Conservation (phyloP, 1,139 yeast genomes). For the Pichiaceae sp. region DNA sequence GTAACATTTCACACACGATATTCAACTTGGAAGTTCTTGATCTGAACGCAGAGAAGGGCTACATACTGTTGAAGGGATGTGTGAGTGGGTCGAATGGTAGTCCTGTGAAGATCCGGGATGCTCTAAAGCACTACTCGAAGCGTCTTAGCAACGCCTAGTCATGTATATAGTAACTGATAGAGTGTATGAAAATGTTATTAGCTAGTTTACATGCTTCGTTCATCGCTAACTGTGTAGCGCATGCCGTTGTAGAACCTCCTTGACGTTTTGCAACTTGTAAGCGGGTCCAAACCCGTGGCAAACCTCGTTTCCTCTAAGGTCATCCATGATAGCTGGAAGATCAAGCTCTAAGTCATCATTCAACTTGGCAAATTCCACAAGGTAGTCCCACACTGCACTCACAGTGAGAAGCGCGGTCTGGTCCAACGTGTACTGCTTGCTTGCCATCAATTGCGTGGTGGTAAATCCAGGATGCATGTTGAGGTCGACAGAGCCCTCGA, state of each 20-base stretch:
- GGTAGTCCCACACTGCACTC: conserved; percentile 79
- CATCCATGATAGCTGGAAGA: conserved; percentile 46
- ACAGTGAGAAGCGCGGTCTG: conserved; percentile 49
- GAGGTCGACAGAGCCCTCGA: conserved; percentile 14
- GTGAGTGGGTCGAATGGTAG: conserved; percentile 86
- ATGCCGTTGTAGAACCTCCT: conserved; percentile 23
- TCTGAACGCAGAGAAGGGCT: conserved; percentile 73
- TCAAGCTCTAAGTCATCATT: conserved; percentile 46
- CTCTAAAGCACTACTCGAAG: conserved; percentile 38
- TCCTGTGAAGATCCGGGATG: conserved; percentile 70
- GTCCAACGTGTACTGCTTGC: conserved; percentile 20
- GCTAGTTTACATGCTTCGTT: background rate
- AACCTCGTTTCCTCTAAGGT: conserved; percentile 55
- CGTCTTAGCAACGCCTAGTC: conserved; percentile 12
- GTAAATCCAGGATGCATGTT: conserved; percentile 4
- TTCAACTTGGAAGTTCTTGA: conserved; percentile 72
- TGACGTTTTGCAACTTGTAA: conserved; percentile 44
- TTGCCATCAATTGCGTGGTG: background rate
- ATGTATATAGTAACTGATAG: background rate
- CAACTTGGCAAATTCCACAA: conserved; percentile 39
- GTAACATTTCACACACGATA: conserved; percentile 64
- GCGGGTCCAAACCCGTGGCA: conserved; percentile 89
- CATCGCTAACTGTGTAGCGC: conserved; percentile 1
- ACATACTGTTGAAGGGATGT: conserved; percentile 78
- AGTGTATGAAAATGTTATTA: background rate